Evolutionary conservation across 2,329 filamentous ascomycete genomes (phyloP).

Genomic region (Paraphoma sp.): DNA sequence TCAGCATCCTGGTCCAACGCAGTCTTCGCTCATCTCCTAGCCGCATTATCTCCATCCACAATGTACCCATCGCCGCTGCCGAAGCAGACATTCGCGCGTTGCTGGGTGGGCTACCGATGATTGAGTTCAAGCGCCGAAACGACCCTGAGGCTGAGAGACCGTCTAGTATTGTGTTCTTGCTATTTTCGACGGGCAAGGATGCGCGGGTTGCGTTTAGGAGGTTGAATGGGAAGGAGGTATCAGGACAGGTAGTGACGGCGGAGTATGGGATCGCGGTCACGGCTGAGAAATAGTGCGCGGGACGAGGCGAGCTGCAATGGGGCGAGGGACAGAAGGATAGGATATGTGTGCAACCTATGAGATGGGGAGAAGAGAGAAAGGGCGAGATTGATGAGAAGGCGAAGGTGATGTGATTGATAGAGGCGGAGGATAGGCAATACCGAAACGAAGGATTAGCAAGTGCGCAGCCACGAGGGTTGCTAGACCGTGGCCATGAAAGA

Average conservation of each 20-base stretch:
- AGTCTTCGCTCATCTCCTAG: not conserved
- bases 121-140: not conserved
- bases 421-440: too few species aligned
- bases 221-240: not conserved
- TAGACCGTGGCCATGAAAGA: too few species aligned
- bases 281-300: not conserved
- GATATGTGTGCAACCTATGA: too few species aligned
- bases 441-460: too few species aligned
- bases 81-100: not conserved
- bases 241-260: not conserved
- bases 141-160: not conserved
- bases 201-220: not conserved
- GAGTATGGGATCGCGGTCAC: conserved; percentile 1
- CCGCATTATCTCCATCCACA: conserved; percentile 1
- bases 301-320: not conserved
- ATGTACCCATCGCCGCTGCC: not conserved
- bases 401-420: not conserved
- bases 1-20: not conserved
- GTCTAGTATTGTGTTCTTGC: not conserved
- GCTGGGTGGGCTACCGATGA: not conserved
- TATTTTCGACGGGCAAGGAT: not conserved
- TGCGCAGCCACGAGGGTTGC: too few species aligned
- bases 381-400: not conserved
- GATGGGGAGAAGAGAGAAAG: too few species aligned
- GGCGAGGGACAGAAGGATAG: too few species aligned